Percentiles rank a stretch among this genome's conserved stretches.
These are phyloP conservation scores for Besnoitia besnoiti DNA, from an alignment of 169 alveolate genomes.

Conservation along the genomic window DNA sequence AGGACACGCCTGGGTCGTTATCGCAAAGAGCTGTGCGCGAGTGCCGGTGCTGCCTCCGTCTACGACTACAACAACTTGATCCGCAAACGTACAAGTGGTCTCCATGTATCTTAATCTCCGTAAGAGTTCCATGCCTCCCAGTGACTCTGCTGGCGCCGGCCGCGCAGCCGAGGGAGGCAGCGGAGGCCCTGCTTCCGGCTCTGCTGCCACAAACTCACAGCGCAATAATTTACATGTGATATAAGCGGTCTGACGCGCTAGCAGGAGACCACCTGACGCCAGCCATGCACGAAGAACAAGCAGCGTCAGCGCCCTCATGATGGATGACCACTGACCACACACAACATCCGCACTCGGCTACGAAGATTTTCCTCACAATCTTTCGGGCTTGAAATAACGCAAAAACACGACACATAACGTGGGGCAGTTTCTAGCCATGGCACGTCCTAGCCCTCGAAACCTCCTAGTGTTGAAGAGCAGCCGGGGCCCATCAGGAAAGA, in stretches of 20 bases:
- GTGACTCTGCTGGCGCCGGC: not conserved
- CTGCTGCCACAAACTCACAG: not conserved
- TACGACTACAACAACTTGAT: constrained; percentile 17
- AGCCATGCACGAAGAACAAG: not conserved
- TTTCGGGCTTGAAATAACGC: too few relatives aligned
- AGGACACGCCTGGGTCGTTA: constrained; percentile 21
- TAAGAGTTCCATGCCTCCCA: not conserved
- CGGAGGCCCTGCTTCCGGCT: not conserved
- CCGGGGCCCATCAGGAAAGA: too few relatives aligned
- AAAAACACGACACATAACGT: too few relatives aligned
- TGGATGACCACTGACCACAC: not conserved
- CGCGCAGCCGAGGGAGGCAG: not conserved
- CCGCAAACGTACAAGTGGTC: not conserved
- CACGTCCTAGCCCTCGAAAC: too few relatives aligned
- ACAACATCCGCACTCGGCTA: too few relatives aligned
- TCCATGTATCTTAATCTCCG: not conserved
- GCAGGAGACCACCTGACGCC: not conserved
- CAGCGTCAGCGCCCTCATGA: not conserved
- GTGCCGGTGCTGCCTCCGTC: constrained; percentile 64
- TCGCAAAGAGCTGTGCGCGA: constrained; percentile 12
- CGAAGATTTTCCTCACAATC: too few relatives aligned
- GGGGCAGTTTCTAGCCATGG: too few relatives aligned
- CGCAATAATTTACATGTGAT: not conserved
- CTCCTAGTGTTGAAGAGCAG: too few relatives aligned
- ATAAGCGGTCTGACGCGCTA: not conserved